Evolutionary conservation across 441 rosid genomes (phyloP).

Genomic region (Omphalea diandra): DNA sequence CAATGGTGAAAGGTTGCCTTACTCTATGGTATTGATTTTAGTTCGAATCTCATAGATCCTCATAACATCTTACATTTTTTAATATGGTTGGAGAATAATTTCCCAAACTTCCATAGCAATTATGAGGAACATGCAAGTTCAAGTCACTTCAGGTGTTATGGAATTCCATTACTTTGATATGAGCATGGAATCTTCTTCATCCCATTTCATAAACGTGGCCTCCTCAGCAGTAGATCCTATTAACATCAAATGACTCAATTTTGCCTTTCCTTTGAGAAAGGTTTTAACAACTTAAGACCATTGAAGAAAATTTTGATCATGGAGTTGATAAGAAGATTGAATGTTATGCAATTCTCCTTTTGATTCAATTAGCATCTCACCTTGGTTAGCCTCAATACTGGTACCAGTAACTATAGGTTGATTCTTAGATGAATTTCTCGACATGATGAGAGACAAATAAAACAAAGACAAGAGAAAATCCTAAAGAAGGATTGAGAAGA

Average conservation of each 20-base stretch:
- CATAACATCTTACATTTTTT: no score
- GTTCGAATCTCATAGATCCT: no score
- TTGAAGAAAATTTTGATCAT: not conserved
- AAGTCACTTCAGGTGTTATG: not conserved
- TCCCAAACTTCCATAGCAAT: constrained; percentile 1
- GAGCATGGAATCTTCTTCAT: constrained; percentile 10
- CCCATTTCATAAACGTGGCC: not conserved
- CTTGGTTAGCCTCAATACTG: no score
- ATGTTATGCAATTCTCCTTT: not conserved
- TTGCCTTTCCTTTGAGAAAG: not conserved
- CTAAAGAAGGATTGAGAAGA: no score
- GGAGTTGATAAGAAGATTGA: not conserved
- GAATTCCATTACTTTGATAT: constrained; percentile 11
- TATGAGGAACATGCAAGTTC: not conserved
- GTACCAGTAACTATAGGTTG: no score
- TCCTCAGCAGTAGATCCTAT: not conserved
- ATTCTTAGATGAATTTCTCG: no score
- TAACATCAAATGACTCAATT: not conserved
- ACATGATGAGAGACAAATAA: no score
- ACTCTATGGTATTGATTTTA: no score
- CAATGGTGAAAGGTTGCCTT: no score
- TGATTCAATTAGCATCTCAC: not conserved
- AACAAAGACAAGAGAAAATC: no score
- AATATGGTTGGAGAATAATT: no score
- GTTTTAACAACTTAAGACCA: not conserved